Conservation (phyloP, 345 rosid species). For the Barbarea vulgaris region DNA sequence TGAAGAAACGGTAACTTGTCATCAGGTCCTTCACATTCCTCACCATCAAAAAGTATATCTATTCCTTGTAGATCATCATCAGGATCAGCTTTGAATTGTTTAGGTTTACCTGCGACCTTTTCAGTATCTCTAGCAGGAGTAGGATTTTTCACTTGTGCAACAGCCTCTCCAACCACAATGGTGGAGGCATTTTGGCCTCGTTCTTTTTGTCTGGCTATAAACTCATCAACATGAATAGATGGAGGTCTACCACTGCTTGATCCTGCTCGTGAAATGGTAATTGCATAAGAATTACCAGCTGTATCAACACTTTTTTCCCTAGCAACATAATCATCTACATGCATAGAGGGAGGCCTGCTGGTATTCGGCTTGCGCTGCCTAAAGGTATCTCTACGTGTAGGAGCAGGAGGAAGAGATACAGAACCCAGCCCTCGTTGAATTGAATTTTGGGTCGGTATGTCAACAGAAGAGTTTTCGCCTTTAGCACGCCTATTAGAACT, state of each 20-base stretch:
- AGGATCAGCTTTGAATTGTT: constrained; percentile 76
- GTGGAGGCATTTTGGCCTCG: constrained; percentile 68
- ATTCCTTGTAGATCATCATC: constrained; percentile 97
- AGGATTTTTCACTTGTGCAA: constrained; percentile 54
- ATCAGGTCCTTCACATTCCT: constrained; percentile 82
- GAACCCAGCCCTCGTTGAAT: constrained; percentile 69
- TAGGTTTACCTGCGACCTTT: constrained; percentile 57
- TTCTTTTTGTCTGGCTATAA: constrained; percentile 96
- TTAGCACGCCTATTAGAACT: constrained; percentile 67
- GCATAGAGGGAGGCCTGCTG: constrained; percentile 99
- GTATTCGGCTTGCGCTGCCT: constrained; percentile 96
- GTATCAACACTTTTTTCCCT: constrained; percentile 89
- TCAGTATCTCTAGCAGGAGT: constrained; percentile 60
- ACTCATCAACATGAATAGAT: constrained; percentile 99
- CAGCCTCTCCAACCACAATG: constrained; percentile 71
- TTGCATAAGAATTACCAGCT: constrained; percentile 72
- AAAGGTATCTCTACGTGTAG: constrained; percentile 80
- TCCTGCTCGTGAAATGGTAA: constrained; percentile 77
- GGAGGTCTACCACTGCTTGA: constrained; percentile 98
- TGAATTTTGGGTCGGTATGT: constrained; percentile 56
- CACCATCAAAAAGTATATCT: constrained; percentile 94
- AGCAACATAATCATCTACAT: constrained; percentile 98
- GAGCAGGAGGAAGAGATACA: constrained; percentile 63
- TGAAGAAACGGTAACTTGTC: constrained; percentile 90
- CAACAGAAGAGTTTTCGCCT: constrained; percentile 71